Evolutionary conservation across 371 early-diverging fungal species (phyloP).

Genomic region (Mucor sp.): DNA sequence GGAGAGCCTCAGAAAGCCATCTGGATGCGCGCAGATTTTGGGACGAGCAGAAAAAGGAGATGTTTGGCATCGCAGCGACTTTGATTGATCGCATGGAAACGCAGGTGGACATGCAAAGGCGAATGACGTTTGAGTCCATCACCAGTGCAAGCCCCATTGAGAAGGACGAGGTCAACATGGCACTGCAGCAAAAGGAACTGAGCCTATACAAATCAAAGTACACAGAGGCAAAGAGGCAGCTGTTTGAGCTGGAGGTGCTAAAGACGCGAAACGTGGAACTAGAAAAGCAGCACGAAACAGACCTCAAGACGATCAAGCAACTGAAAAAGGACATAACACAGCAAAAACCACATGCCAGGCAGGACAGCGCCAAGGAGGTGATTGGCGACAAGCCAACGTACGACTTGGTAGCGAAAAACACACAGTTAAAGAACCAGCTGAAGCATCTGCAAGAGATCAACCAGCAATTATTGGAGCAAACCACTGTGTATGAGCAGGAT

Average conservation of each 20-base stretch:
- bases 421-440: conserved; percentile 21
- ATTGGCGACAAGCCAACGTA: conserved; percentile 2
- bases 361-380: neutral
- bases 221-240: conserved; percentile 20
- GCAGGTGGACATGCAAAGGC: conserved; percentile 9
- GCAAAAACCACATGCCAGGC: neutral
- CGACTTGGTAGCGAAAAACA: conserved; percentile 17
- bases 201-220: conserved; percentile 10
- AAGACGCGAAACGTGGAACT: conserved; percentile 17
- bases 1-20: conserved; percentile 38
- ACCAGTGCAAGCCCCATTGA: neutral
- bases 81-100: conserved; percentile 23
- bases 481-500: conserved; percentile 1
- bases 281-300: conserved; percentile 24
- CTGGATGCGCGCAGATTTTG: conserved; percentile 31
- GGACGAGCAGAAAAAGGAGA: conserved; percentile 46
- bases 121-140: conserved; percentile 3
- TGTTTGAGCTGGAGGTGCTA: conserved; percentile 28
- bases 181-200: conserved; percentile 16
- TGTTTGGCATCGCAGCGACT: conserved; percentile 28
- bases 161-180: neutral
- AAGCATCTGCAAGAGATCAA: conserved; percentile 20
- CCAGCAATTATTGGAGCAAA: conserved; percentile 10
- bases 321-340: neutral
- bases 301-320: neutral